Base-by-base conservation (phyloP, 306 rosid genomes). In the Malus sylvestris region DNA sequence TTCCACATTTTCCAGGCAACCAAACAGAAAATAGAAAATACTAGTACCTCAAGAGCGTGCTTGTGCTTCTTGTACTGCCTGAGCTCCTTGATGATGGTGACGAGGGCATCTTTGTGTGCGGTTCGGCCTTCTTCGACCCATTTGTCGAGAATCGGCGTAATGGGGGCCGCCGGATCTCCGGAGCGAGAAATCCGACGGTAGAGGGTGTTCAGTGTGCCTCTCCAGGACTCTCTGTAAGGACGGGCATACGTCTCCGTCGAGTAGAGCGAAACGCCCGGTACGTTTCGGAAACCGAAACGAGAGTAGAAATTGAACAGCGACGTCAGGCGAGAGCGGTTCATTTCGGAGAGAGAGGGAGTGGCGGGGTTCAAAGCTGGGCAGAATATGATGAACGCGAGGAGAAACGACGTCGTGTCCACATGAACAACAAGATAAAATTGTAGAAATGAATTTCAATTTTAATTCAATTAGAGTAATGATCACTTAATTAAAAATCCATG, bases 21-120 rank as follows among this genome's bases (percentile, higher is more conserved):
- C 27, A 19, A 25, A 29, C 58, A 59, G 55, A 46, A 52, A 32
- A 8, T 33, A 51, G 20, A 44, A 44, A 10, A 10, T 8, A 52
- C 29, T n/a, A 11, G 8, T 27, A 77, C 81, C 84, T 81, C 84
- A n/a, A 81, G 85, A 69, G 85, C 72, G 35, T 81, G 85, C 3
- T 6, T 10, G 49, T 67, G 67, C 51, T 55, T 27, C 55, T 46
- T 67, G 72, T 59, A 57, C 27, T 52, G 22, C 57, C 81, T 67
- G 72, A 77, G 81, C 68, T 67, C 76, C 71, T 72, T 81, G 79
- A 67, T 51, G 23, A 77, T 61, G 11, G 4, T 0, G n/a, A 72
- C 6, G 8, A 72, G 71, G 18, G 8, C 42, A 23, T 10, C 44
- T 68, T 60, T 67, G 58, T 42, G 15, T 1, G 72, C 62, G 33